These are phyloP conservation scores for Verbena officinalis DNA, from an alignment of 257 asterid genomes.

Conservation along the genomic window DNA sequence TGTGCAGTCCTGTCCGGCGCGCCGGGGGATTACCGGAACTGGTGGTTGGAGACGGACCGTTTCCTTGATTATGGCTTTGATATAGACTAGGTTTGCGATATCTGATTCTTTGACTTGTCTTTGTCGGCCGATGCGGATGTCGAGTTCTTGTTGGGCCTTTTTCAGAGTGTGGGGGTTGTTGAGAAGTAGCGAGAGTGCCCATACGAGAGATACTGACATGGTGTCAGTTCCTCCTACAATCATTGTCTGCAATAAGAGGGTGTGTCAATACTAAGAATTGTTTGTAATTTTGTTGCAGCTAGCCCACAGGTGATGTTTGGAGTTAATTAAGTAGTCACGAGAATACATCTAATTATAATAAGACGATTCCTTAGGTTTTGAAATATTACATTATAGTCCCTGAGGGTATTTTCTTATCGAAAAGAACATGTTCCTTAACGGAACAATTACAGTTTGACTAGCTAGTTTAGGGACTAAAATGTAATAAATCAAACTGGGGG, in stretches of 20 bases:
- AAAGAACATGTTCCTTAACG: too few species aligned
- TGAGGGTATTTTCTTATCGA: too few species aligned
- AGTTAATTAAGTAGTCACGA: too few species aligned
- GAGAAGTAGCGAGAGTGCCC: constrained; percentile 44
- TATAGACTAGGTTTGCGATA: constrained; percentile 38
- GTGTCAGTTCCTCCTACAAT: constrained; percentile 50
- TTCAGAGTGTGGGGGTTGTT: constrained; percentile 35
- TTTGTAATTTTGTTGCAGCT: too few species aligned
- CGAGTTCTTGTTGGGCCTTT: constrained; percentile 49
- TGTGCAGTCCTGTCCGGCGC: constrained; percentile 37
- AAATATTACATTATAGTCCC: too few species aligned
- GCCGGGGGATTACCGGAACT: constrained; percentile 30
- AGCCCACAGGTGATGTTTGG: too few species aligned
- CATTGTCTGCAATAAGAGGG: constrained; percentile 20
- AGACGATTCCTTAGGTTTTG: too few species aligned
- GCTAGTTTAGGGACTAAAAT: too few species aligned
- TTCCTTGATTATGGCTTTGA: constrained; percentile 60
- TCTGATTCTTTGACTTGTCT: constrained; percentile 43
- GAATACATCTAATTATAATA: too few species aligned
- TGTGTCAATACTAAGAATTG: neutral
- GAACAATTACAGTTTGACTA: too few species aligned
- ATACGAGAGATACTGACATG: constrained; percentile 32
- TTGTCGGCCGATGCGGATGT: constrained; percentile 38
- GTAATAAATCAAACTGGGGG: too few species aligned
- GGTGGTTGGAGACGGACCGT: constrained; percentile 46